Percentiles rank a stretch among this genome's conserved stretches.
Evolutionary conservation across 352 stramenopile species (phyloP).

Genomic region (Phytophthora melonis): DNA sequence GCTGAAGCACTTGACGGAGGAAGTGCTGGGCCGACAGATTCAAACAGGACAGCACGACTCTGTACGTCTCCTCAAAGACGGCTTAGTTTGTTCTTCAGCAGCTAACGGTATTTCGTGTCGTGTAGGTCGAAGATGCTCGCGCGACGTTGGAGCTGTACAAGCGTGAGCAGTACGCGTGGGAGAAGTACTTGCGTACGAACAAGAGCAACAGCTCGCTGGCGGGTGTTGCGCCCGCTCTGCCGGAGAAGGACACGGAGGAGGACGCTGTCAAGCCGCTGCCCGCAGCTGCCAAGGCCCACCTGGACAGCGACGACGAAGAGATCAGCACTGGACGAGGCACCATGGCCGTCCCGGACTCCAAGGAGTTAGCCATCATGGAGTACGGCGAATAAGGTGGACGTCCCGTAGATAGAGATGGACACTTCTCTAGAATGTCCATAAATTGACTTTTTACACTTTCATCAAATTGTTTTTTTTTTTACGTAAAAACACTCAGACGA

Average conservation of each 20-base stretch:
- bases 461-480: not conserved
- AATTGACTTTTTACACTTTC: constrained; percentile 28
- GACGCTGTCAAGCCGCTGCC: constrained; percentile 28
- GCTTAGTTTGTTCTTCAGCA: no score
- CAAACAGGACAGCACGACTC: constrained; percentile 90
- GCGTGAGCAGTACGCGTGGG: constrained; percentile 83
- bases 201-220: constrained; percentile 65
- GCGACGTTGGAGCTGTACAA: constrained; percentile 86
- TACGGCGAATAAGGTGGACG: constrained; percentile 67
- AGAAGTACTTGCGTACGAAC: constrained; percentile 81
- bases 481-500: constrained; percentile 25
- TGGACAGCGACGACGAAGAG: constrained; percentile 50
- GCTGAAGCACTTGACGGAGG: constrained; percentile 77
- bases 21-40: constrained; percentile 74
- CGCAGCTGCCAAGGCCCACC: constrained; percentile 40
- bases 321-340: constrained; percentile 15
- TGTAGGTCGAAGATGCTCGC: constrained; percentile 80
- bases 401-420: constrained; percentile 34
- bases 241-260: constrained; percentile 36
- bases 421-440: constrained; percentile 14
- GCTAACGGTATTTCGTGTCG: not conserved
- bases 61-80: constrained; percentile 38
- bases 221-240: constrained; percentile 59
- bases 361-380: constrained; percentile 77
- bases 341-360: constrained; percentile 62